A percentile compares a stretch with the other conserved stretches of the same genome.
Conservation (phyloP, 2,329 filamentous ascomycete species). For the Diaporthe vexans region DNA sequence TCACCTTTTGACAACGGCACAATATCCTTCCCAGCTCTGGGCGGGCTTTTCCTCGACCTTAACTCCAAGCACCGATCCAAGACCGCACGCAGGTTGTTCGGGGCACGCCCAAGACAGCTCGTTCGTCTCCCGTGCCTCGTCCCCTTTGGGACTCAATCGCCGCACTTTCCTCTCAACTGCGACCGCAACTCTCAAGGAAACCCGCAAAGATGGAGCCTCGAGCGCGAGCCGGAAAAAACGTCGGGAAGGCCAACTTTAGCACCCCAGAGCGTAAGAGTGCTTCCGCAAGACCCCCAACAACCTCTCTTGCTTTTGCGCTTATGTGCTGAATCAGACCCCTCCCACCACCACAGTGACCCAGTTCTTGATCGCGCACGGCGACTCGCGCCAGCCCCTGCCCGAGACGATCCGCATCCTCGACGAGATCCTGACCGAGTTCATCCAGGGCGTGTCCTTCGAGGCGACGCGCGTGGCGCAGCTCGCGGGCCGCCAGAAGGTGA, state of each 20-base stretch:
- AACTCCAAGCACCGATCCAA: neutral
- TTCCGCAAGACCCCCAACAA: neutral
- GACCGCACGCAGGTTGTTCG: neutral
- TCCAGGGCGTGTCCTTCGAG: slow-evolving; percentile 92
- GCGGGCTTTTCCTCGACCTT: neutral
- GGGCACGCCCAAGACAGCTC: slow-evolving; percentile 7
- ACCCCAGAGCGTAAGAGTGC: slow-evolving; percentile 74
- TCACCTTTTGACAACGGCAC: slow-evolving; percentile 15
- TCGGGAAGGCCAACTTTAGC: slow-evolving; percentile 86
- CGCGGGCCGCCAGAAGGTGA: slow-evolving; percentile 93
- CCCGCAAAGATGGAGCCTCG: slow-evolving; percentile 77
- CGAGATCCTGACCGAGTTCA: slow-evolving; percentile 96
- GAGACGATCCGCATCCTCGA: slow-evolving; percentile 90
- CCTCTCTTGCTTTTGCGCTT: neutral
- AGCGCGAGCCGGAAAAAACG: slow-evolving; percentile 83
- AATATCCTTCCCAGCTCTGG: neutral
- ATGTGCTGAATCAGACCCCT: neutral
- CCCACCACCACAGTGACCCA: slow-evolving; percentile 70
- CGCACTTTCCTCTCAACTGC: neutral
- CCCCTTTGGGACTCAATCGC: neutral
- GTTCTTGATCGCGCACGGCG: slow-evolving; percentile 85
- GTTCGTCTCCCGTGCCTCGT: neutral
- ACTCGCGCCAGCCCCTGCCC: slow-evolving; percentile 81
- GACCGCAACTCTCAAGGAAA: slow-evolving; percentile 6
- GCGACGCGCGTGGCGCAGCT: slow-evolving; percentile 89